phyloP scores from a whole-genome alignment of 2,329 filamentous ascomycete genomes.

The Passalora sequoiae region DNA sequence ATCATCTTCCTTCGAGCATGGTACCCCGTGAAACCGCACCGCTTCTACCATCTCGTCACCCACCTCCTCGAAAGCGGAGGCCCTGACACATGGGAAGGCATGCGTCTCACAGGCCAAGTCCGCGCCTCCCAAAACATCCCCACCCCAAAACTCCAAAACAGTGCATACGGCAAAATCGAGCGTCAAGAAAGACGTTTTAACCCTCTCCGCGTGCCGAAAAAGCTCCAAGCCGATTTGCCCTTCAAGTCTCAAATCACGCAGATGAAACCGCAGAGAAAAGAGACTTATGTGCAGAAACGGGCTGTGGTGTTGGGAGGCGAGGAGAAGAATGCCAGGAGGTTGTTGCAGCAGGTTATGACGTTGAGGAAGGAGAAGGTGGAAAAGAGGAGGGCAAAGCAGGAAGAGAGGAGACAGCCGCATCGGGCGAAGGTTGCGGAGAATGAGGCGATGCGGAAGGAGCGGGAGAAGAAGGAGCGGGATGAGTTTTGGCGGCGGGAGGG shows the following conservation, averaged over 20 bases:
- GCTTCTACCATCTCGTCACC: slow-evolving; percentile 94
- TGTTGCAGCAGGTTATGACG: slow-evolving; percentile 90
- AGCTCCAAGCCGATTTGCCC: slow-evolving; percentile 76
- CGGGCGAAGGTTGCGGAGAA: slow-evolving; percentile 76
- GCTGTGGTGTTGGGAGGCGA: slow-evolving; percentile 77
- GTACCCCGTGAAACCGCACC: slow-evolving; percentile 91
- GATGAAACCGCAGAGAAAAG: slow-evolving; percentile 71
- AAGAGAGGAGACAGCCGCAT: slow-evolving; percentile 75
- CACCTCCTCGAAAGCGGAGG: slow-evolving; percentile 67
- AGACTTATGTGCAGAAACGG: slow-evolving; percentile 91
- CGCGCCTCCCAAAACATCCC: slow-evolving; percentile 68
- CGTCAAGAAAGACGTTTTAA: slow-evolving; percentile 49
- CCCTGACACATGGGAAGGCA: slow-evolving; percentile 66
- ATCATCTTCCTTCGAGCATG: slow-evolving; percentile 94
- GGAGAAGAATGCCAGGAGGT: slow-evolving; percentile 79
- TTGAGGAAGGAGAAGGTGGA: slow-evolving; percentile 85
- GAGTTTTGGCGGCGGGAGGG: slow-evolving; percentile 92
- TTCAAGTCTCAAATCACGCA: slow-evolving; percentile 86
- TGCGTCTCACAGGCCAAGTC: slow-evolving; percentile 91
- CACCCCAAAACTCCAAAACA: slow-evolving; percentile 78
- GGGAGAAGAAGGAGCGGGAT: slow-evolving; percentile 86
- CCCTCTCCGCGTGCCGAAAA: slow-evolving; percentile 67
- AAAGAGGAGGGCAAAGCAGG: slow-evolving; percentile 78
- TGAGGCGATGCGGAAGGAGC: slow-evolving; percentile 75
- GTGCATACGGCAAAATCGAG: slow-evolving; percentile 67